These are phyloP conservation scores for Aspergillus fructus DNA, from an alignment of 2,329 filamentous ascomycete genomes.

Conservation along the genomic window DNA sequence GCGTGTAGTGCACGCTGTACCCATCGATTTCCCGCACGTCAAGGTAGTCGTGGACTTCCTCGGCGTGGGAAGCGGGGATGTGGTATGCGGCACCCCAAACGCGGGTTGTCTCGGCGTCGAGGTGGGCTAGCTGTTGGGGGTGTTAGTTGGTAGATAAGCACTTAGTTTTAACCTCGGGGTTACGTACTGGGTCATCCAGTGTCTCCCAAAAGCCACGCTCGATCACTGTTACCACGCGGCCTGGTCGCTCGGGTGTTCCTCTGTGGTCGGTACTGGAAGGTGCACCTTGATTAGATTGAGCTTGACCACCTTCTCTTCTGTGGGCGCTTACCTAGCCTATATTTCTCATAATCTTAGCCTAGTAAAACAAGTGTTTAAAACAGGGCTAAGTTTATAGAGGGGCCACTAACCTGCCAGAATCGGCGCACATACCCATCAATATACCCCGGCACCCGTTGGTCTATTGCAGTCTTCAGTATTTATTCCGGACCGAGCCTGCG, in stretches of 20 bases:
- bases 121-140: slow-evolving; percentile 30
- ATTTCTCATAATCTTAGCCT: neutral
- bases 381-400: neutral
- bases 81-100: slow-evolving; percentile 96
- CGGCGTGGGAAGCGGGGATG: slow-evolving; percentile 69
- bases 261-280: slow-evolving; percentile 80
- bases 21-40: slow-evolving; percentile 98
- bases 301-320: neutral
- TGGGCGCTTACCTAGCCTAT: slow-evolving; percentile 32
- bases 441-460: slow-evolving; percentile 81
- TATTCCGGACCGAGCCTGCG: neutral
- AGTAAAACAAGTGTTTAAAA: neutral
- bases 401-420: slow-evolving; percentile 86
- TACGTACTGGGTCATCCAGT: slow-evolving; percentile 61
- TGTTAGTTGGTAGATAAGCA: neutral
- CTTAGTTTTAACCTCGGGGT: neutral
- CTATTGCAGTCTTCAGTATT: slow-evolving; percentile 49
- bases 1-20: slow-evolving; percentile 88
- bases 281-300: slow-evolving; percentile 9
- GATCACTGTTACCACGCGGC: slow-evolving; percentile 90
- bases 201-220: slow-evolving; percentile 79
- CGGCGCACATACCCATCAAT: slow-evolving; percentile 90
- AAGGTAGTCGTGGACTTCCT: slow-evolving; percentile 83
- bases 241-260: slow-evolving; percentile 82
- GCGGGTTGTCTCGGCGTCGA: slow-evolving; percentile 42